Evolutionary conservation across 306 rosid species (phyloP).

Genomic region (Fragaria vesca): DNA sequence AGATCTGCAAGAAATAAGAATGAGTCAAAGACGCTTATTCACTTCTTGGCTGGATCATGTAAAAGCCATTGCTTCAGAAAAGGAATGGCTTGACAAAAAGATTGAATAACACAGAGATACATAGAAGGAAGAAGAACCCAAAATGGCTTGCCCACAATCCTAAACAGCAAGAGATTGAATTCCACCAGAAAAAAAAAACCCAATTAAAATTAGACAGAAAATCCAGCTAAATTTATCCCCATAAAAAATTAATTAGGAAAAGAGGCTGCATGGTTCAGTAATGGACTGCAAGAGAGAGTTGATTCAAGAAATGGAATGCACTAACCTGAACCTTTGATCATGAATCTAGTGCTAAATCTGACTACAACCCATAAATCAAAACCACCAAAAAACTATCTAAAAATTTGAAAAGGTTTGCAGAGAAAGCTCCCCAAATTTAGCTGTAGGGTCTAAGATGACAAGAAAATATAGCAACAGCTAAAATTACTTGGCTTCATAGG

Average conservation of each 20-base stretch:
- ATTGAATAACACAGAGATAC: background rate
- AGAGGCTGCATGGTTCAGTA: conserved; percentile 5
- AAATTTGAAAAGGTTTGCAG: conserved; percentile 22
- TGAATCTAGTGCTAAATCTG: conserved; percentile 39
- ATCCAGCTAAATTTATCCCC: conserved; percentile 25
- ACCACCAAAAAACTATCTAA: conserved; percentile 32
- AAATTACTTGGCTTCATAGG: background rate
- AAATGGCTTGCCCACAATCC: conserved; percentile 49
- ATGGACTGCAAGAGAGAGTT: conserved; percentile 3
- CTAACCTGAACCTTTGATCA: conserved; percentile 37
- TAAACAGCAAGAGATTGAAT: conserved; percentile 24
- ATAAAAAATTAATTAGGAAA: conserved; percentile 10
- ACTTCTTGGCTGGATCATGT: background rate
- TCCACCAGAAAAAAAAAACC: conserved; percentile 33
- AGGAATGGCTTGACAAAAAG: conserved; percentile 6
- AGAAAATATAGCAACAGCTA: conserved; percentile 33
- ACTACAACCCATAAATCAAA: conserved; percentile 38
- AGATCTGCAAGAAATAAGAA: background rate
- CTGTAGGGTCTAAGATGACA: conserved; percentile 26
- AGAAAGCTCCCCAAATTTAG: conserved; percentile 52
- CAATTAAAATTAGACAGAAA: conserved; percentile 41
- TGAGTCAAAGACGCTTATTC: background rate
- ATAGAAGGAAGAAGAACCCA: conserved; percentile 36
- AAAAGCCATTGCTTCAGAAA: background rate
- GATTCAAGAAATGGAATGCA: conserved; percentile 17